Evolutionary conservation across 2,329 filamentous ascomycete genomes (phyloP), one percentile per base, ranked within the genome.

Genomic region (Thelonectria rubi): DNA sequence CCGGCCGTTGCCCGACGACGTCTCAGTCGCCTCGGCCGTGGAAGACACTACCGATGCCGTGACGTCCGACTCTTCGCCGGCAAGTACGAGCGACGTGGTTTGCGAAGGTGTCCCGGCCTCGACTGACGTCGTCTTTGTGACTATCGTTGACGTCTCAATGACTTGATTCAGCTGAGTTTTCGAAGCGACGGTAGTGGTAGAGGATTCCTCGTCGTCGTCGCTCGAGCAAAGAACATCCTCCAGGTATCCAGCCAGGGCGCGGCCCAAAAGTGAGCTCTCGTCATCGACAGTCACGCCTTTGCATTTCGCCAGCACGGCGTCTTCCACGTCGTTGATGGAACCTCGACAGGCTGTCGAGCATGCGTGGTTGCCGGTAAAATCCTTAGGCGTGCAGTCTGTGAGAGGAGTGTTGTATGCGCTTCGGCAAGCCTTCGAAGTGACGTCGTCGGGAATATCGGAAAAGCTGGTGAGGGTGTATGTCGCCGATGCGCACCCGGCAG

Each of bases 361-460:
- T 2, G 65, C 65, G 12, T 64, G 72, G 37, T 73, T 74, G 2
- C 56, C 56, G 24, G 81, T 81, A 65, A 82, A 71, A 30, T 71
- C 80, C 56, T 56, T 26, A 3, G 66, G 34, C 4, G 53, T 58
- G 68, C 81, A 83, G 51, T 75, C 74, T n/a, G 57, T 43, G 24
- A 83, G 75, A 5, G 75, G 75, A 6, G 72, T 70, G 65, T 79
- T 78, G 71, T 83, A 83, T 34, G 78, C 79, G 39, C 76, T 66
- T 14, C 77, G 70, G 65, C 81, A 83, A 43, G 65, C 66, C 37
- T 78, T 56, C 0, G 79, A 75, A 10, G 79, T 71, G 5, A 74
- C 68, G n/a, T 74, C 62, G 11, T 76, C 71, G n/a, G 74, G 70
- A 56, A 83, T 74, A 43, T 75, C 70, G 56, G 82, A 74, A 57